Base-by-base conservation (phyloP, 345 rosid genomes). In the Litchi chinensis region DNA sequence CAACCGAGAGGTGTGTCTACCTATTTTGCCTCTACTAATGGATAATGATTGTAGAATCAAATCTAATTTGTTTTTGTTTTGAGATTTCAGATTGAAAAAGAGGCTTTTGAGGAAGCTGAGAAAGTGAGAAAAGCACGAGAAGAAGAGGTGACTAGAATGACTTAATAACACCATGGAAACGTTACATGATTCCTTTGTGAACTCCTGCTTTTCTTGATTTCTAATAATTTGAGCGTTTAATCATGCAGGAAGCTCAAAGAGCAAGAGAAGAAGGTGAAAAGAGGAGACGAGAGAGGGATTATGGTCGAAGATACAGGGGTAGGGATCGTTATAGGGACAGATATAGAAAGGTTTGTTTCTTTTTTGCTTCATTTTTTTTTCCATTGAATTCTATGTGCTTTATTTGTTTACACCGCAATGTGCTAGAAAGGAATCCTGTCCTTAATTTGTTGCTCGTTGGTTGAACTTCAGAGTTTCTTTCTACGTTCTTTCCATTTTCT, bases 201-300 rank as follows among this genome's bases (percentile, higher is more conserved):
- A 76, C 22, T 73, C 21, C 37, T 60, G 66, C 5, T 8, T 48
- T 66, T 65, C n/a, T 76, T 68, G 18, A 56, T 52, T 52, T 12
- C 5, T 16, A 76, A 18, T 76, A 41, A 76, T 48, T 67, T 37
- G 52, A 56, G 24, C 43, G 67, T 57, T 73, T 73, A 70, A 18
- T 10, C 48, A 60, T 79, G 77, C 83, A 87, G 90, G 90, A 87
- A 81, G 90, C 88, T 71, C 88, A 79, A 60, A 77, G 86, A 81
- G 88, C 90, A 5, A 77, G 86, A 81, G 88, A 83, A 66, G 90
- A 87, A 72, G 86, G 88, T 40, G 90, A 87, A 87, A 87, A 77
- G 80, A 83, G 90, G 76, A 87, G 85, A 67, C 77, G 65, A 77
- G 88, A 87, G 12, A 77, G 90, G 65, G 88, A 88, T 26, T 26